These are phyloP conservation scores for Fusarium luffae DNA, from an alignment of 2,329 filamentous ascomycete genomes.

Conservation along the genomic window DNA sequence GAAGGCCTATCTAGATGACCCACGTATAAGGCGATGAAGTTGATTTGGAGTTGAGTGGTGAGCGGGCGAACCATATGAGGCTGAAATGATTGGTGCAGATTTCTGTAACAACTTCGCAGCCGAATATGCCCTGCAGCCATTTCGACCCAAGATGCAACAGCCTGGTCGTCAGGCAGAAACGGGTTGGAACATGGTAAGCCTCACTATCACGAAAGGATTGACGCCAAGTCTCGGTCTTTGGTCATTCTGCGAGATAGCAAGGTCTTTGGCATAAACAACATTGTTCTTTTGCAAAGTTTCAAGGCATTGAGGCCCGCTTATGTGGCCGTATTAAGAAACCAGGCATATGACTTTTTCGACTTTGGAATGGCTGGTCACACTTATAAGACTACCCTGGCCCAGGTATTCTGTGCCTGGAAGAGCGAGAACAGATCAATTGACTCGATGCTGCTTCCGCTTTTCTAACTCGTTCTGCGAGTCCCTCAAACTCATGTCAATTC, in stretches of 20 bases:
- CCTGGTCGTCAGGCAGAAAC: conserved; percentile 27
- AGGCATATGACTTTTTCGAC: background rate
- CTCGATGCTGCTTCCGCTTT: background rate
- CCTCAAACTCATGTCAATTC: conserved; percentile 37
- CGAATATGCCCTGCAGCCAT: conserved; percentile 8
- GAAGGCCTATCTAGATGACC: background rate
- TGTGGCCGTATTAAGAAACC: background rate
- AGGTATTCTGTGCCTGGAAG: background rate
- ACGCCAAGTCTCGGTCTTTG: background rate
- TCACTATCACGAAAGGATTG: background rate
- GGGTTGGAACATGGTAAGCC: conserved; percentile 7
- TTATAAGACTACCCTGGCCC: conserved; percentile 19
- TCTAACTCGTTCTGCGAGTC: background rate
- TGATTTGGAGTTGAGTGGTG: conserved; percentile 16
- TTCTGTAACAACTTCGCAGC: conserved; percentile 7
- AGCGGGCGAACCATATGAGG: conserved; percentile 28
- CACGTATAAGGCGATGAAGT: conserved; percentile 22
- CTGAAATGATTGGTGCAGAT: conserved; percentile 34
- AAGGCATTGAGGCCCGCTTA: conserved; percentile 24
- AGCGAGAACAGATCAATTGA: background rate
- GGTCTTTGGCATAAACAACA: background rate
- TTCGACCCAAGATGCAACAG: conserved; percentile 16
- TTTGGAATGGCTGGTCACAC: background rate
- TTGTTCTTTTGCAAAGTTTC: background rate
- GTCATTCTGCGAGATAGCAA: background rate